Evolutionary conservation across 1,139 yeast species (phyloP).

Genomic region (Scheffersomyces parashehatae): DNA sequence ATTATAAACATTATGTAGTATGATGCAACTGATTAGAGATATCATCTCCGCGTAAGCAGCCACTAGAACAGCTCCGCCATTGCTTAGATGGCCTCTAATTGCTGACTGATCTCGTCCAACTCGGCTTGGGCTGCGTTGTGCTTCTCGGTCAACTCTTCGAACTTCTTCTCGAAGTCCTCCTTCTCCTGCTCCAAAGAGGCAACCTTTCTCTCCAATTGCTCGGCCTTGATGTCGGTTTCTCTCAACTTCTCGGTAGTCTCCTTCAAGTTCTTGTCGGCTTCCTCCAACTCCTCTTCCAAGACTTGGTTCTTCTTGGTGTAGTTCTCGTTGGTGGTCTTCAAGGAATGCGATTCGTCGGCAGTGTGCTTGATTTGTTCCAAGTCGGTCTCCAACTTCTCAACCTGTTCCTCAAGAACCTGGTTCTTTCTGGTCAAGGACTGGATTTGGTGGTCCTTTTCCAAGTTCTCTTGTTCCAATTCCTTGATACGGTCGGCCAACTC

Average conservation of each 20-base stretch:
- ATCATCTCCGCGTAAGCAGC: neutral
- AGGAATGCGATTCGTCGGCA: slow-evolving; percentile 90
- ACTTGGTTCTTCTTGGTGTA: slow-evolving; percentile 89
- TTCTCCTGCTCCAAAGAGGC: slow-evolving; percentile 89
- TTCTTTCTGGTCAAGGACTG: slow-evolving; percentile 91
- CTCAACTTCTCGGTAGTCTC: slow-evolving; percentile 93
- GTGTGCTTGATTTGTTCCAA: slow-evolving; percentile 81
- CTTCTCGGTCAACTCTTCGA: slow-evolving; percentile 83
- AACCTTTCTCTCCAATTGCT: slow-evolving; percentile 94
- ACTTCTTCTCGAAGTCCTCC: slow-evolving; percentile 89
- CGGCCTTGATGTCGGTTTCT: slow-evolving; percentile 95
- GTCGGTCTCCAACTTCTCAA: slow-evolving; percentile 83
- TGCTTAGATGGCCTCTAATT: slow-evolving; percentile 80
- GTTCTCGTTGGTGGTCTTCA: slow-evolving; percentile 87
- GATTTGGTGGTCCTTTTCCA: slow-evolving; percentile 93
- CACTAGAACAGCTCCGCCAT: neutral
- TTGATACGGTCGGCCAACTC: slow-evolving; percentile 79
- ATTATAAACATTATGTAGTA: neutral
- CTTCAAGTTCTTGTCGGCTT: slow-evolving; percentile 86
- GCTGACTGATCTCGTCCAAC: slow-evolving; percentile 91
- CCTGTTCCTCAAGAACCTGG: slow-evolving; percentile 84
- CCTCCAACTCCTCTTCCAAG: slow-evolving; percentile 93
- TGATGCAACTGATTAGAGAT: too few relatives aligned
- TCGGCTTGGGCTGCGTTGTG: slow-evolving; percentile 84
- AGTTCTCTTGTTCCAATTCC: slow-evolving; percentile 86